Conservation (phyloP, 257 asterid species). For the Linderniella brevidens region DNA sequence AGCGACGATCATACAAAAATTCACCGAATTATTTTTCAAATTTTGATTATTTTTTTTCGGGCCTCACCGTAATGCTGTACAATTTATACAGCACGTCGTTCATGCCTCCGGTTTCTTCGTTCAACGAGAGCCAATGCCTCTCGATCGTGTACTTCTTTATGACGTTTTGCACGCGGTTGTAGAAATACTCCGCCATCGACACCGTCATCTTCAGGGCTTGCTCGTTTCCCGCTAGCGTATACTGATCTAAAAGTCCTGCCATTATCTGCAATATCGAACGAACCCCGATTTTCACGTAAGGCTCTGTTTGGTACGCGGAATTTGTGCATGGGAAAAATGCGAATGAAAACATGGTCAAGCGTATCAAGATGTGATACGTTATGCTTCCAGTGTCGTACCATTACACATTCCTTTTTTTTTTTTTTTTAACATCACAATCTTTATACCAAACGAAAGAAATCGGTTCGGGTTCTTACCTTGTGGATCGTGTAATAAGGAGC, state of each 20-base stretch:
- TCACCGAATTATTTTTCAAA: too few relatives aligned
- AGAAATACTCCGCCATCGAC: slow-evolving; percentile 79
- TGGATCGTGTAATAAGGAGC: slow-evolving; percentile 95
- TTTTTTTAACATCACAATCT: too few relatives aligned
- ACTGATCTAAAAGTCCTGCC: slow-evolving; percentile 88
- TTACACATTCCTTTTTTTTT: too few relatives aligned
- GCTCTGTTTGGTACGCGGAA: too few relatives aligned
- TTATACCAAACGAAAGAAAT: too few relatives aligned
- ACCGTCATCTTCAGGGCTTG: slow-evolving; percentile 39
- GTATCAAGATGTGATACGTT: too few relatives aligned
- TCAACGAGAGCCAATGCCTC: slow-evolving; percentile 54
- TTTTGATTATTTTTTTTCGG: too few relatives aligned
- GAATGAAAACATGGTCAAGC: too few relatives aligned
- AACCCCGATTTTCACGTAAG: too few relatives aligned
- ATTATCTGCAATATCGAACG: slow-evolving; percentile 30
- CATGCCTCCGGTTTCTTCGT: slow-evolving; percentile 98
- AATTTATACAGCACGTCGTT: slow-evolving; percentile 71
- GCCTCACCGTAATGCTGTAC: slow-evolving; percentile 44
- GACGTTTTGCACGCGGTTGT: slow-evolving; percentile 62
- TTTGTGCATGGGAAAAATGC: too few relatives aligned
- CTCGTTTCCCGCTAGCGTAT: slow-evolving; percentile 36
- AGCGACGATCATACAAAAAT: too few relatives aligned
- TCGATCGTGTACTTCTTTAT: slow-evolving; percentile 41
- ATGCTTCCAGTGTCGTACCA: too few relatives aligned
- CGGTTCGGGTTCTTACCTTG: slow-evolving; percentile 28